Percentiles rank a stretch among this genome's conserved stretches.
These are phyloP conservation scores for Yamadazyma blattariae DNA, from an alignment of 1,139 yeast species.

Conservation along the genomic window DNA sequence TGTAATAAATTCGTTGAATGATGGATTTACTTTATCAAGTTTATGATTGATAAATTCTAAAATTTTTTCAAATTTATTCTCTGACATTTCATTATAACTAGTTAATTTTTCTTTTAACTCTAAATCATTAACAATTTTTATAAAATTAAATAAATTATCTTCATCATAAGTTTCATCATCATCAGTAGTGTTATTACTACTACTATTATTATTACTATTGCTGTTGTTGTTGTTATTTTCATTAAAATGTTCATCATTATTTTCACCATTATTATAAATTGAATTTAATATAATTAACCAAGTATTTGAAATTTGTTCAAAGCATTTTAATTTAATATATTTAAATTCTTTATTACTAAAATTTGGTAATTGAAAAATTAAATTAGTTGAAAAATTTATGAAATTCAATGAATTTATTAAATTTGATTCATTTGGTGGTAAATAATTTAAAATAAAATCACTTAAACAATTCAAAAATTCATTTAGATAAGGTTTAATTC, in stretches of 20 bases:
- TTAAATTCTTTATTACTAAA: slow-evolving; percentile 72
- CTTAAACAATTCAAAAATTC: slow-evolving; percentile 77
- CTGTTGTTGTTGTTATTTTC: too few relatives aligned
- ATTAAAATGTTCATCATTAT: slow-evolving; percentile 10
- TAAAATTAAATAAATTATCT: slow-evolving; percentile 26
- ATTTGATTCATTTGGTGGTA: slow-evolving; percentile 74
- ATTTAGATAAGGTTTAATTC: slow-evolving; percentile 70
- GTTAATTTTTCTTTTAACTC: slow-evolving; percentile 46
- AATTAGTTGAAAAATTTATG: slow-evolving; percentile 61
- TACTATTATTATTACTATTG: slow-evolving; percentile 8
- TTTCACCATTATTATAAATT: slow-evolving; percentile 14
- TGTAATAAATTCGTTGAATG: slow-evolving; percentile 40
- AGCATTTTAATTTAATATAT: slow-evolving; percentile 68
- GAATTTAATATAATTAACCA: slow-evolving; percentile 66
- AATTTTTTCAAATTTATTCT: slow-evolving; percentile 48
- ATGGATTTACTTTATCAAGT: slow-evolving; percentile 11
- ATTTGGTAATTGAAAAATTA: slow-evolving; percentile 68
- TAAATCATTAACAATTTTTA: slow-evolving; percentile 32
- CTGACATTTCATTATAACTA: slow-evolving; percentile 57
- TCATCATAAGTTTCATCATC: slow-evolving; percentile 11
- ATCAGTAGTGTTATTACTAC: slow-evolving; percentile 5
- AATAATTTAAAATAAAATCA: slow-evolving; percentile 74
- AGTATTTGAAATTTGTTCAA: slow-evolving; percentile 76
- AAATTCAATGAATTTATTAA: slow-evolving; percentile 59
- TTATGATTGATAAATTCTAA: slow-evolving; percentile 37